phyloP scores from a whole-genome alignment of 139 green algal genomes.

The Astrephomene gubernaculifera region DNA sequence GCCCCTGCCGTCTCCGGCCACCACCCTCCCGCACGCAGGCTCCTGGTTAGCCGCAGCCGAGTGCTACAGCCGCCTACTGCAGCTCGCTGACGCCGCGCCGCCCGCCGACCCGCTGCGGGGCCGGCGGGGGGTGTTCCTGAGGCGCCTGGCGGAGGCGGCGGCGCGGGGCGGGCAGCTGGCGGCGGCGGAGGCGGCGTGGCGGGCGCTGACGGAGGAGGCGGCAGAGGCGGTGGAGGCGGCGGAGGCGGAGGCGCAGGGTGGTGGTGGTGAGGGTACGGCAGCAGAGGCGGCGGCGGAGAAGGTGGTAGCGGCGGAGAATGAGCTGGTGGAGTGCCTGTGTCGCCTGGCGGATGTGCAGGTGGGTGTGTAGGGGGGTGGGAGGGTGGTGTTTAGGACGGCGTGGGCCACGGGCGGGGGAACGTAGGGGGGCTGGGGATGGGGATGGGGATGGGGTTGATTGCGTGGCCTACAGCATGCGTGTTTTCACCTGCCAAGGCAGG shows the following conservation, averaged over 20 bases:
- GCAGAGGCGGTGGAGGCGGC: constrained; percentile 21
- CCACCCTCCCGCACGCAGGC: constrained; percentile 27
- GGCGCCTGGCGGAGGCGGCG: constrained; percentile 35
- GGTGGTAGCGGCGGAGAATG: constrained; percentile 15
- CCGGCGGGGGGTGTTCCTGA: constrained; percentile 10
- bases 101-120: background rate
- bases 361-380: background rate
- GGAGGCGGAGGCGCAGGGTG: background rate
- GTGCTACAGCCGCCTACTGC: constrained; percentile 19
- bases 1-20: background rate
- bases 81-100: constrained; percentile 18
- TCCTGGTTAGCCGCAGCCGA: constrained; percentile 14
- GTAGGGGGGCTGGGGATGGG: too few relatives aligned
- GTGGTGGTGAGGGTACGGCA: background rate
- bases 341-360: constrained; percentile 71
- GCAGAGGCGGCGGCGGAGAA: background rate
- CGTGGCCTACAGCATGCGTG: too few relatives aligned
- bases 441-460: too few relatives aligned
- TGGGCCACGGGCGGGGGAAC: too few relatives aligned
- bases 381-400: too few relatives aligned
- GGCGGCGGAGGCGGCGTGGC: constrained; percentile 54
- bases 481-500: too few relatives aligned
- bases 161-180: constrained; percentile 54
- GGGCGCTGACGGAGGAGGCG: constrained; percentile 39
- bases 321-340: constrained; percentile 62